These are phyloP conservation scores for Daldinia decipiens DNA, from an alignment of 495 filamentous ascomycete genomes.

Conservation along the genomic window DNA sequence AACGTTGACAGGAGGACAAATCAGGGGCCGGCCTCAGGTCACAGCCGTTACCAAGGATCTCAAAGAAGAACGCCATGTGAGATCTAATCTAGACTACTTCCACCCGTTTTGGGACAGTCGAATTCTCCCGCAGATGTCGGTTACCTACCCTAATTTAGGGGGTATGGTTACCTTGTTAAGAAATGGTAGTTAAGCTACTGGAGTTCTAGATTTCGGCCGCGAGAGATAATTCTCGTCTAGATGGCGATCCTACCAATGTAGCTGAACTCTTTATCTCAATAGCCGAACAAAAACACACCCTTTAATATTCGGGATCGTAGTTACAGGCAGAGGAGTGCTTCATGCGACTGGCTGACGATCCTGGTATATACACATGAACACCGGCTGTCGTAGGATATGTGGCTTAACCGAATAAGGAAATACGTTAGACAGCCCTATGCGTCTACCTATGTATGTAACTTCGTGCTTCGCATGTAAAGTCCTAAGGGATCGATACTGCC, in stretches of 20 bases:
- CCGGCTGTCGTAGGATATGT: constrained; percentile 16
- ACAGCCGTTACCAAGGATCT: constrained; percentile 46
- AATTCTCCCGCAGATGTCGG: constrained; percentile 11
- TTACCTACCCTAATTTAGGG: not conserved
- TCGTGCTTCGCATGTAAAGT: constrained; percentile 35
- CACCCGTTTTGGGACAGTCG: constrained; percentile 13
- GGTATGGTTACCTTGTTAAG: not conserved
- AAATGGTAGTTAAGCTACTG: constrained; percentile 13
- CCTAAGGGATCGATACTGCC: constrained; percentile 34
- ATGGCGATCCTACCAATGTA: constrained; percentile 8
- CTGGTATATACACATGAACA: constrained; percentile 24
- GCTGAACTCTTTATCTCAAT: constrained; percentile 25
- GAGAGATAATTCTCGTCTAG: constrained; percentile 16
- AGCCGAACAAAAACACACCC: constrained; percentile 10
- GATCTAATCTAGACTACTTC: constrained; percentile 38
- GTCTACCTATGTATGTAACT: constrained; percentile 36
- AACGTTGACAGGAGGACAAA: constrained; percentile 25
- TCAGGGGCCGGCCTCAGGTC: constrained; percentile 34
- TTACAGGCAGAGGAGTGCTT: constrained; percentile 30
- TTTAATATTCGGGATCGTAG: constrained; percentile 21
- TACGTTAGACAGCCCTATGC: constrained; percentile 40
- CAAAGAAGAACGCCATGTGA: constrained; percentile 35
- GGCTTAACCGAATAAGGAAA: constrained; percentile 36
- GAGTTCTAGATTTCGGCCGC: constrained; percentile 19
- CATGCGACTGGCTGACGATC: constrained; percentile 27